These are phyloP conservation scores for Starmerella bombi DNA, from an alignment of 805 yeast genomes.

Conservation along the genomic window DNA sequence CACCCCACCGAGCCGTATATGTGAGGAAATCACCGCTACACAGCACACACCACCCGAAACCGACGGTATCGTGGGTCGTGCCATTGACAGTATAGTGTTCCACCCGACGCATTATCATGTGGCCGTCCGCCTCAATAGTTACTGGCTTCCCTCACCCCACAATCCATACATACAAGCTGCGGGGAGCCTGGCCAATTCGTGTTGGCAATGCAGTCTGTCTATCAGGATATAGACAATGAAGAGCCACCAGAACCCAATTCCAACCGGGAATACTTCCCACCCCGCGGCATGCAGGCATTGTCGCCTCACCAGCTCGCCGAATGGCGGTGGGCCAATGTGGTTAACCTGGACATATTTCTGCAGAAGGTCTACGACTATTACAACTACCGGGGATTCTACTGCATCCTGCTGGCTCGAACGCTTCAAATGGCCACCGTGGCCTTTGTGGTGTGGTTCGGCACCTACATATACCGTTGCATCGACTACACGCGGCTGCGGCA, in stretches of 20 bases:
- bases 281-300: slow-evolving; percentile 19
- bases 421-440: slow-evolving; percentile 61
- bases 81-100: too few species aligned
- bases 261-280: background rate
- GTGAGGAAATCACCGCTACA: too few species aligned
- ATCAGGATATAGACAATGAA: slow-evolving; percentile 8
- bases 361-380: slow-evolving; percentile 74
- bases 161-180: too few species aligned
- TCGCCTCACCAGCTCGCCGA: slow-evolving; percentile 65
- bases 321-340: slow-evolving; percentile 95
- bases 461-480: slow-evolving; percentile 71
- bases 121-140: too few species aligned
- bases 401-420: slow-evolving; percentile 54
- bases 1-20: too few species aligned
- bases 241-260: background rate
- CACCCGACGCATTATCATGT: too few species aligned
- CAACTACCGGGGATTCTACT: slow-evolving; percentile 68
- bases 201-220: slow-evolving; percentile 8
- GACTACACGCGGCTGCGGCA: slow-evolving; percentile 40
- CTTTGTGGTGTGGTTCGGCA: slow-evolving; percentile 66
- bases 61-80: too few species aligned
- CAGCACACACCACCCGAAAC: too few species aligned
- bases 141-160: too few species aligned
- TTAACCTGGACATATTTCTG: slow-evolving; percentile 75
- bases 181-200: too few species aligned